phyloP scores from a whole-genome alignment of 768 basidiomycete genomes.

The Boletus rubropictus region DNA sequence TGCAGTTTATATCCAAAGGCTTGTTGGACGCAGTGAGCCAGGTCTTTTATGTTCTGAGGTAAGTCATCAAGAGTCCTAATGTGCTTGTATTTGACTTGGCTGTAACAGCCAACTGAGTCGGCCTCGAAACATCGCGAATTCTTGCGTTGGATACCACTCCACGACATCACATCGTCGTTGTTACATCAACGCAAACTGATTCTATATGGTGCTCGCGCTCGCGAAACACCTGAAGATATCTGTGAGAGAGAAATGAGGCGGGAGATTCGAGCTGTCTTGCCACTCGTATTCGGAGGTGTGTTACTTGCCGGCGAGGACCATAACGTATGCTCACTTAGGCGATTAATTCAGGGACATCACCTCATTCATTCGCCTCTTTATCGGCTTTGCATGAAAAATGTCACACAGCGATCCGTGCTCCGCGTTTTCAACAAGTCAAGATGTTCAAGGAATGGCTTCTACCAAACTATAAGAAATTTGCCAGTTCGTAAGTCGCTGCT shows the following conservation, averaged over 20 bases:
- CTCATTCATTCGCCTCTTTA: constrained; percentile 31
- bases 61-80: constrained; percentile 6
- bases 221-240: constrained; percentile 65
- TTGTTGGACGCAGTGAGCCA: constrained; percentile 73
- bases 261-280: constrained; percentile 59
- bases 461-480: constrained; percentile 55
- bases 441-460: constrained; percentile 68
- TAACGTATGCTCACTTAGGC: constrained; percentile 4
- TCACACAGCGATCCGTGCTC: constrained; percentile 43
- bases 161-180: constrained; percentile 52
- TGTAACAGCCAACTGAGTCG: constrained; percentile 6
- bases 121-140: constrained; percentile 64
- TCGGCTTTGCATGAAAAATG: constrained; percentile 40
- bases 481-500: constrained; percentile 39
- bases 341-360: constrained; percentile 29
- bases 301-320: not conserved
- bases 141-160: constrained; percentile 67
- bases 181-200: constrained; percentile 64
- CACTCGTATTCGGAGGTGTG: constrained; percentile 64
- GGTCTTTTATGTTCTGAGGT: constrained; percentile 55
- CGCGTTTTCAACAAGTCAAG: constrained; percentile 71
- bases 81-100: not conserved
- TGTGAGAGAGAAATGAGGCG: constrained; percentile 67
- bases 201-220: constrained; percentile 61
- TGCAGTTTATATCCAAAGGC: constrained; percentile 65